A percentile compares a stretch with the other conserved stretches of the same genome.
Conservation (phyloP, 2,329 filamentous ascomycete species). For the Curvularia verruculosa region DNA sequence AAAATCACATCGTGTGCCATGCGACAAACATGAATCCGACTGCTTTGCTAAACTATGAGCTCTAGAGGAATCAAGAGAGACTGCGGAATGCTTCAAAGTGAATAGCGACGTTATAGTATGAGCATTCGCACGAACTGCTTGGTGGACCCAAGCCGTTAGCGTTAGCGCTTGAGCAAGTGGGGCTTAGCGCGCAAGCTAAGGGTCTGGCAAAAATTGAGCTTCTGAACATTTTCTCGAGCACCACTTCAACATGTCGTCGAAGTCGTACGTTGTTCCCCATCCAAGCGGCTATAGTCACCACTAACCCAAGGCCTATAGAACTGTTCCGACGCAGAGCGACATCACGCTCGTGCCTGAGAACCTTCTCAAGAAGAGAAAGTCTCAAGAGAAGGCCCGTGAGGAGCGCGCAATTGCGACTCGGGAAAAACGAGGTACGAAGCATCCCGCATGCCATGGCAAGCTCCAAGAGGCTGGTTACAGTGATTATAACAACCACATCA, state of each 20-base stretch:
- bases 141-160: slow-evolving; percentile 2
- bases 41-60: neutral
- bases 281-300: slow-evolving; percentile 57
- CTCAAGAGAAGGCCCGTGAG: slow-evolving; percentile 97
- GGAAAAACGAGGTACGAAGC: slow-evolving; percentile 86
- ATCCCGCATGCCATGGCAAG: slow-evolving; percentile 21
- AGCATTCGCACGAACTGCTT: neutral
- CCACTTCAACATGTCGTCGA: slow-evolving; percentile 48
- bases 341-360: slow-evolving; percentile 94
- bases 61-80: neutral
- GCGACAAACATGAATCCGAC: too few species aligned
- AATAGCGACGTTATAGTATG: neutral
- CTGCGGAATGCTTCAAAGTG: neutral
- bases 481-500: slow-evolving; percentile 88
- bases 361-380: slow-evolving; percentile 99
- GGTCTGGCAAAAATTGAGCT: slow-evolving; percentile 23
- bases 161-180: neutral
- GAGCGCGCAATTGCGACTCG: slow-evolving; percentile 78
- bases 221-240: slow-evolving; percentile 57
- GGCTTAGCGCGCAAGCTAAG: slow-evolving; percentile 19
- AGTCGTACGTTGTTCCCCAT: slow-evolving; percentile 62
- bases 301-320: slow-evolving; percentile 60
- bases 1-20: too few species aligned
- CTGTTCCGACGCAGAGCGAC: slow-evolving; percentile 92
- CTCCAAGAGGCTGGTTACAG: slow-evolving; percentile 47